phyloP scores from a whole-genome alignment of 1,284 basidiomycete genomes.

The Irpex rosettiformis region DNA sequence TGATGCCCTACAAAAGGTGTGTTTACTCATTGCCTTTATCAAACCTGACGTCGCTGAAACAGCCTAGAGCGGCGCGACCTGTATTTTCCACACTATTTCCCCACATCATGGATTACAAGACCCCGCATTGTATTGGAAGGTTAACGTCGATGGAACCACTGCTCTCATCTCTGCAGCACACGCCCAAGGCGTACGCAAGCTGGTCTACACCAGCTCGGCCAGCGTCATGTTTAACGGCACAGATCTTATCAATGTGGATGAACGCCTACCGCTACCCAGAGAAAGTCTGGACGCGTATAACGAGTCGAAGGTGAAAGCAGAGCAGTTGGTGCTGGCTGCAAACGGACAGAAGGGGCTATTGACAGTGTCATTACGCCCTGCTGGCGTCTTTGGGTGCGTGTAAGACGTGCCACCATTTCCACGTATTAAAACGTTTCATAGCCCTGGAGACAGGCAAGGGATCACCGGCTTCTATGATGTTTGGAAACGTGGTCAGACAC shows the following conservation, averaged over 20 bases:
- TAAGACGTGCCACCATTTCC: neutral
- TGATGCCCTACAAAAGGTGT: slow-evolving; percentile 71
- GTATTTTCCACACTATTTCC: slow-evolving; percentile 95
- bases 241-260: slow-evolving; percentile 86
- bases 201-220: slow-evolving; percentile 95
- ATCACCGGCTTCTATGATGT: slow-evolving; percentile 81
- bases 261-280: slow-evolving; percentile 77
- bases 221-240: slow-evolving; percentile 89
- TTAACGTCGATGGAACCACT: slow-evolving; percentile 92
- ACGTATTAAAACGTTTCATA: slow-evolving; percentile 27
- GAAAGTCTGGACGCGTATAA: slow-evolving; percentile 91
- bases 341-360: slow-evolving; percentile 82
- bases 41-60: slow-evolving; percentile 9
- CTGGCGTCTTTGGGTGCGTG: slow-evolving; percentile 91
- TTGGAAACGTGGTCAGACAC: slow-evolving; percentile 80
- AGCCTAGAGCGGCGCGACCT: slow-evolving; percentile 70
- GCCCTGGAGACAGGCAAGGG: slow-evolving; percentile 89
- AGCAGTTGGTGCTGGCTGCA: slow-evolving; percentile 80
- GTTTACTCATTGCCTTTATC: slow-evolving; percentile 21
- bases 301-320: slow-evolving; percentile 93
- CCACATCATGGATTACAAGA: slow-evolving; percentile 76
- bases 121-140: slow-evolving; percentile 81
- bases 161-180: slow-evolving; percentile 82
- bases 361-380: slow-evolving; percentile 89
- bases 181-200: slow-evolving; percentile 71